Base-by-base conservation (phyloP, 805 yeast species). In the Cyberlindnera americana region DNA sequence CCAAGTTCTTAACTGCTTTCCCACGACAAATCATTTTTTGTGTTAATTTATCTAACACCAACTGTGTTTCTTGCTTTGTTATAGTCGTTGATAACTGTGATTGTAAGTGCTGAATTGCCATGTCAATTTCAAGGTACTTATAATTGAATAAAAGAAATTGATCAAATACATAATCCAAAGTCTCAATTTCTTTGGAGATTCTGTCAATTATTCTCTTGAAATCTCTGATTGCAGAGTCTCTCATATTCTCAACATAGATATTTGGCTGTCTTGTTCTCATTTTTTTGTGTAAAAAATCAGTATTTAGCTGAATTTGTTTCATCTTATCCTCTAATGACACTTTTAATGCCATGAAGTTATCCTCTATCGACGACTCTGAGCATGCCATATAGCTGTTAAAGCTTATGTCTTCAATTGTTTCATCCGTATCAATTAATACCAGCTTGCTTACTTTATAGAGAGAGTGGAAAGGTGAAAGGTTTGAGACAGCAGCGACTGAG, bases 241-340 rank as follows among this genome's bases (percentile, higher is more conserved):
- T 24, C 16, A 55, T 35, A 13, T 44, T 42, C 16, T 52, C 52
- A 28, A 55, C 51, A 43, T 46, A 54, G n/a, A 41, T 47, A 29
- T 43, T 46, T 16, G 38, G 33, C 3, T 40, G 33, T 15, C 48
- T 37, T 5, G 58, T 41, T 13, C 27, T 41, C 11, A 55, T 21
- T 18, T 33, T 48, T 36, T 54, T 55, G 6, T 40, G 29, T 9
- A 55, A 19, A 23, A 55, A 55, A 11, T 45, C 43, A 2, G 29
- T 43, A 37, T 55, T 55, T 35, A 44, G 38, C 2, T 32, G 18
- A 6, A 54, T 44, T 30, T 55, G 60, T 5, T 36, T 27, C 5
- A 48, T 17, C 35, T 55, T 55, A 15, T 55, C 59, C 7, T 35
- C 22, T 10, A 55, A 29, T 3, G 44, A 9, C 8, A 54, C 13